Percentiles rank a stretch among this genome's conserved stretches.
Conservation (phyloP, 371 early-diverging fungal genomes). For the Gilbertella persicaria region DNA sequence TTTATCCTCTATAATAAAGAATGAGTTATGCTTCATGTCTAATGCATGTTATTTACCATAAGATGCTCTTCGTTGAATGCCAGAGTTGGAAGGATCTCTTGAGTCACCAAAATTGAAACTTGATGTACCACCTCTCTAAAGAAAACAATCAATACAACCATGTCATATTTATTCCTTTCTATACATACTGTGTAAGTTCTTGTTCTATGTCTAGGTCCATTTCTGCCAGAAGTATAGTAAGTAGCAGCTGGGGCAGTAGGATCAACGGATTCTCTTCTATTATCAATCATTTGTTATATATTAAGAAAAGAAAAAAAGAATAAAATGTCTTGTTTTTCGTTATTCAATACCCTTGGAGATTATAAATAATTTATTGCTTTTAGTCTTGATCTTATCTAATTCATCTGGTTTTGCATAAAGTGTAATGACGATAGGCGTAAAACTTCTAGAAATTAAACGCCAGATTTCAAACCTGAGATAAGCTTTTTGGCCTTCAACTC, state of each 20-base stretch:
- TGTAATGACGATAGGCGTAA: too few species aligned
- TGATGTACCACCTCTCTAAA: conserved; percentile 7
- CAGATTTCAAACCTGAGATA: too few species aligned
- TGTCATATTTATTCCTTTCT: neutral
- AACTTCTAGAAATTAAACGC: too few species aligned
- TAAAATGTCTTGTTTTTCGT: too few species aligned
- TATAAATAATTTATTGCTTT: too few species aligned
- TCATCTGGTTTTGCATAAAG: too few species aligned
- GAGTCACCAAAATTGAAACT: conserved; percentile 3
- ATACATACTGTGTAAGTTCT: conserved; percentile 31
- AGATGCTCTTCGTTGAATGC: conserved; percentile 40
- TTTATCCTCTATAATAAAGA: conserved; percentile 60
- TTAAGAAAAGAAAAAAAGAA: neutral
- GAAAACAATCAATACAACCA: neutral
- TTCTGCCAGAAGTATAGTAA: conserved; percentile 53
- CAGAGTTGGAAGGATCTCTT: conserved; percentile 4
- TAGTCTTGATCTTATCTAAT: too few species aligned
- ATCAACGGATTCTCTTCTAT: conserved; percentile 23
- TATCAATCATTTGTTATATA: conserved; percentile 5
- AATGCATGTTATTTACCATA: conserved; percentile 31
- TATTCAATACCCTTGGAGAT: too few species aligned
- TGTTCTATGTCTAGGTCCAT: conserved; percentile 22
- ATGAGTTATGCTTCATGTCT: neutral
- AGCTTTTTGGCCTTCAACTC: too few species aligned
- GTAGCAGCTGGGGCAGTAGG: conserved; percentile 42